These are phyloP conservation scores for Starmerella ratchasimensis DNA, from an alignment of 805 yeast genomes.

Conservation along the genomic window DNA sequence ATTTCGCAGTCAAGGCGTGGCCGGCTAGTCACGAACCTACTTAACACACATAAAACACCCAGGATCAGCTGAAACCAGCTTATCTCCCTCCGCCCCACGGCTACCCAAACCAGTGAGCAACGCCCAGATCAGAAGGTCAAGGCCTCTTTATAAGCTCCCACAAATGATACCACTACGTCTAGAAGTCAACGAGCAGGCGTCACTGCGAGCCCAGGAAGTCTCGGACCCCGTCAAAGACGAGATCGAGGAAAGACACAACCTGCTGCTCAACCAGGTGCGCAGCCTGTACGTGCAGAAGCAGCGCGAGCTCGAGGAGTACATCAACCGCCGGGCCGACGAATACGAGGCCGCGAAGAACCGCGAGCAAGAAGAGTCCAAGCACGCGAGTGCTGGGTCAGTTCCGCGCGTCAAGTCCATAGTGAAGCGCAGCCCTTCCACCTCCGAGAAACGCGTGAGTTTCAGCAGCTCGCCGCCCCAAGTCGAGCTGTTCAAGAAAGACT, in stretches of 20 bases:
- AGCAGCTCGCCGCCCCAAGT: constrained; percentile 16
- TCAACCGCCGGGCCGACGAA: constrained; percentile 5
- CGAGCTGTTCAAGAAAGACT: constrained; percentile 3
- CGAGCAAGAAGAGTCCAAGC: constrained; percentile 4
- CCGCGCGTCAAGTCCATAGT: constrained; percentile 16
- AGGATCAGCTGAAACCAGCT: too few relatives aligned
- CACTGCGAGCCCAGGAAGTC: constrained; percentile 6
- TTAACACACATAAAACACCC: too few relatives aligned
- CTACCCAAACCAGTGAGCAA: too few relatives aligned
- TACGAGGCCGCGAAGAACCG: constrained; percentile 1
- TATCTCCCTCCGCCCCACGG: too few relatives aligned
- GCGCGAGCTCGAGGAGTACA: constrained; percentile 15
- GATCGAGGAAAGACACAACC: constrained; percentile 12
- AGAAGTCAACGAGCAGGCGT: constrained; percentile 8
- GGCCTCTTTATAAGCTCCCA: too few relatives aligned
- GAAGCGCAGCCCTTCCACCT: constrained; percentile 17
- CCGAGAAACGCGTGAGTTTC: constrained; percentile 20
- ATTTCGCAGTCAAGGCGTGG: too few relatives aligned
- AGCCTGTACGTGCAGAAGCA: constrained; percentile 9
- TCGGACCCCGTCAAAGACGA: constrained; percentile 11
- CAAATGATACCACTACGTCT: constrained; percentile 9
- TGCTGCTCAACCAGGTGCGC: constrained; percentile 13
- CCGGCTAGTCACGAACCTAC: too few relatives aligned
- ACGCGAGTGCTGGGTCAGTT: too few relatives aligned
- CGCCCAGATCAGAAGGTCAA: too few relatives aligned